Evolutionary conservation across 2,329 filamentous ascomycete species (phyloP).

Genomic region (Zasmidium cellare): DNA sequence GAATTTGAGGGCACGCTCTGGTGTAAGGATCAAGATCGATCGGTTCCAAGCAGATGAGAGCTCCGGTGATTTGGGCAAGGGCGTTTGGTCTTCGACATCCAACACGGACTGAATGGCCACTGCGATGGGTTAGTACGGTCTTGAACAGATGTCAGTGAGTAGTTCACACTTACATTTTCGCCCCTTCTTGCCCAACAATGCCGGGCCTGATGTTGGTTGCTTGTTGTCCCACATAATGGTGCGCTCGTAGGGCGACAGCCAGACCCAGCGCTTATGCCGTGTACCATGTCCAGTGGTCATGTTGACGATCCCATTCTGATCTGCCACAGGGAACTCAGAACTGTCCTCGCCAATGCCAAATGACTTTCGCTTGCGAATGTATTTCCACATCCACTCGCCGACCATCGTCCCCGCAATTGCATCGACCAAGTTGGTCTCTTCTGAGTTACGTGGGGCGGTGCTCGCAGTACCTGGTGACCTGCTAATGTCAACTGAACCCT

Average conservation of each 20-base stretch:
- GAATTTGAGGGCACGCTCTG: constrained; percentile 91
- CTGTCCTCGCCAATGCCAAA: constrained; percentile 70
- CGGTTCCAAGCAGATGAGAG: constrained; percentile 67
- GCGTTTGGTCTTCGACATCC: constrained; percentile 93
- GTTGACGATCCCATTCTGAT: constrained; percentile 63
- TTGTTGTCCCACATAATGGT: constrained; percentile 98
- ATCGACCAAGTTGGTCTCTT: constrained; percentile 74
- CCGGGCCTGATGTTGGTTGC: constrained; percentile 84
- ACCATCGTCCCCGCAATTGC: constrained; percentile 98
- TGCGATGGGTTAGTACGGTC: constrained; percentile 43
- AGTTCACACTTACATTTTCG: constrained; percentile 76
- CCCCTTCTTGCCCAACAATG: constrained; percentile 89
- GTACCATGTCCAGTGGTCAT: constrained; percentile 65
- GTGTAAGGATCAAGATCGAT: constrained; percentile 92
- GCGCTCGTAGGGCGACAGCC: constrained; percentile 94
- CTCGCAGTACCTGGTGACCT: constrained; percentile 15
- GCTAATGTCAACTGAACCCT: constrained; percentile 26
- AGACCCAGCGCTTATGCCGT: constrained; percentile 95
- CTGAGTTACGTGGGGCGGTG: constrained; percentile 17
- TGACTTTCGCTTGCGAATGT: constrained; percentile 82
- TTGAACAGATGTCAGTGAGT: not conserved
- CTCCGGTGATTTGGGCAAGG: constrained; percentile 65
- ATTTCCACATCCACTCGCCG: constrained; percentile 95
- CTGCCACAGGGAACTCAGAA: constrained; percentile 50
- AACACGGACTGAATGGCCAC: constrained; percentile 94